These are phyloP conservation scores for Sporothrix luriei DNA, from an alignment of 2,329 filamentous ascomycete species.

Conservation along the genomic window DNA sequence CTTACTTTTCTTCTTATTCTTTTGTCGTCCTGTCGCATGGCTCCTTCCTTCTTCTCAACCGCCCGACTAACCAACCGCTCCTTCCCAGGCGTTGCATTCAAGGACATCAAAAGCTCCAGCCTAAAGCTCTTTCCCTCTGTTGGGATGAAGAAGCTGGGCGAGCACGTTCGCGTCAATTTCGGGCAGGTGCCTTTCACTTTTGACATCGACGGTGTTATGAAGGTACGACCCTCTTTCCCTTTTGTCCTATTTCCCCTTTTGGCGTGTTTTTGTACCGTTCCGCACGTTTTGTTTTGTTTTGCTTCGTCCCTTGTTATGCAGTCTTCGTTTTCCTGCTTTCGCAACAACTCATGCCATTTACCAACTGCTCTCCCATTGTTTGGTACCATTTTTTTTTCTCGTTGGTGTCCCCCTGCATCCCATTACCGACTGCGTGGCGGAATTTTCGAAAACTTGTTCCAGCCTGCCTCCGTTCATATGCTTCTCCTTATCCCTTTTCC, in stretches of 20 bases:
- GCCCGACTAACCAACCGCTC: conserved; percentile 12
- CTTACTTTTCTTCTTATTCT: neutral
- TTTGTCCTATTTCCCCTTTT: neutral
- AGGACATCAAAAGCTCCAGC: conserved; percentile 57
- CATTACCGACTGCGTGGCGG: neutral
- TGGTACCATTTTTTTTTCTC: neutral
- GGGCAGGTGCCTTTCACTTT: conserved; percentile 79
- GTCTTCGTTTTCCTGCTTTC: neutral
- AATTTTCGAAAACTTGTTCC: neutral
- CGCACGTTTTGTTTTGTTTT: neutral
- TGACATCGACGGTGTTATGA: conserved; percentile 86
- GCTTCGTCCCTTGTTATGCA: too few species aligned
- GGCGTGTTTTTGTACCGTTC: neutral
- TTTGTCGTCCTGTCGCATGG: neutral
- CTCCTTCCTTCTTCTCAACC: neutral
- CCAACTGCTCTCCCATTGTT: neutral
- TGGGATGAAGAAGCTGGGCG: conserved; percentile 66
- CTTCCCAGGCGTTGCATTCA: conserved; percentile 66
- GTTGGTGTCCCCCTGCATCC: neutral
- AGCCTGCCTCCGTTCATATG: neutral
- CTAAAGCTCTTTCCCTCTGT: conserved; percentile 67
- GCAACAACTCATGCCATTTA: neutral
- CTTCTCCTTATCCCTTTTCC: neutral
- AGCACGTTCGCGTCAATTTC: conserved; percentile 66
- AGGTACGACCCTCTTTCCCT: conserved; percentile 54